These are phyloP conservation scores for Rhodomyrtus tomentosa DNA, from an alignment of 345 rosid genomes.

Conservation along the genomic window DNA sequence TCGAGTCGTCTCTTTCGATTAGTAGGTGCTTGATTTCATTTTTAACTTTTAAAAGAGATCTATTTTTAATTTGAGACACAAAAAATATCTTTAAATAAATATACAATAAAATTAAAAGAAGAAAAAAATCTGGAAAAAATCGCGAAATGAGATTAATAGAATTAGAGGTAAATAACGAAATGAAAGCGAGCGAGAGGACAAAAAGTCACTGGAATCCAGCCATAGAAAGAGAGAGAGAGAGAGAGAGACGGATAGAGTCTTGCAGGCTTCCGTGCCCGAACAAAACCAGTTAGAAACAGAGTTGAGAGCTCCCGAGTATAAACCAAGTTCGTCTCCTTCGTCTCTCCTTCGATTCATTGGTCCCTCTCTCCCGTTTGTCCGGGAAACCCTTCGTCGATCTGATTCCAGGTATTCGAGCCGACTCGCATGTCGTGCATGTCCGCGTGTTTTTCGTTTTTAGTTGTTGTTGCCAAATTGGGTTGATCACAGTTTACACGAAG, in stretches of 20 bases:
- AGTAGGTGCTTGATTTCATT: neutral
- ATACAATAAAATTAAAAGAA: neutral
- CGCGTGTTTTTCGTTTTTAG: neutral
- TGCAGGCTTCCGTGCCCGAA: neutral
- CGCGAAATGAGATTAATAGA: neutral
- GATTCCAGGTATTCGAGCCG: neutral
- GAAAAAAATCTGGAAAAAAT: too few species aligned
- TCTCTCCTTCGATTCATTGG: neutral
- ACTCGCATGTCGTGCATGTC: neutral
- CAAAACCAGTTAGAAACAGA: neutral
- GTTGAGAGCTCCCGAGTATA: too few species aligned
- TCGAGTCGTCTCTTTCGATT: neutral
- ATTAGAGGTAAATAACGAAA: neutral
- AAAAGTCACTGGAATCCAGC: neutral
- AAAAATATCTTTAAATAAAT: neutral
- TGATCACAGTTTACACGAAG: neutral
- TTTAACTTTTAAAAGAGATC: neutral
- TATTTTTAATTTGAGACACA: neutral
- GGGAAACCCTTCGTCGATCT: neutral
- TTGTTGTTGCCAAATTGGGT: neutral
- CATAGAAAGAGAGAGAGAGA: neutral
- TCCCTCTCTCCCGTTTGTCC: neutral
- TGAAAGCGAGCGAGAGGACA: neutral
- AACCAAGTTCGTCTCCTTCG: neutral
- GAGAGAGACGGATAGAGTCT: neutral